Evolutionary conservation across 192 early-diverging fungal species (phyloP).

Genomic region (Chytriomyces sp.): DNA sequence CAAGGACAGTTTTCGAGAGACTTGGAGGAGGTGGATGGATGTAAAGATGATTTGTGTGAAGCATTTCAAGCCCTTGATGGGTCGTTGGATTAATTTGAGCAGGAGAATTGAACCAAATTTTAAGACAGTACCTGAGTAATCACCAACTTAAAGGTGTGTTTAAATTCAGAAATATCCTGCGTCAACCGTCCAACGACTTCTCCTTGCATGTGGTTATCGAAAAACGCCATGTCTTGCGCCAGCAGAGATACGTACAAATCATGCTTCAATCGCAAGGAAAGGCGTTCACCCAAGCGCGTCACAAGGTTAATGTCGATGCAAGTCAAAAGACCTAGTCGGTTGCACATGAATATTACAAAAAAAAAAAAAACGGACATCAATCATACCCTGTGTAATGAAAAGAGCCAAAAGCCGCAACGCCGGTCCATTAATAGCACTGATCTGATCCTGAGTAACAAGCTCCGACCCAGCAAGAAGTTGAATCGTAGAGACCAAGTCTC

Average conservation of each 20-base stretch:
- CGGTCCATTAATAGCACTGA: constrained; percentile 1
- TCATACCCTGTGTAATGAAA: constrained; percentile 24
- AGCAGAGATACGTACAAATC: constrained; percentile 39
- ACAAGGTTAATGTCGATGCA: constrained; percentile 48
- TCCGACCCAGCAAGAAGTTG: constrained; percentile 24
- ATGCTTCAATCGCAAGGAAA: constrained; percentile 30
- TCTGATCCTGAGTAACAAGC: not conserved
- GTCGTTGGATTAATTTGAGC: not conserved
- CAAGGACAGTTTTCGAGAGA: constrained; percentile 44
- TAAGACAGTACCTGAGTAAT: constrained; percentile 40
- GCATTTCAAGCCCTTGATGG: constrained; percentile 42
- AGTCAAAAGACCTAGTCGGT: constrained; percentile 38
- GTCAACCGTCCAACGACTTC: constrained; percentile 41
- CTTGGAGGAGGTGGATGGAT: constrained; percentile 29
- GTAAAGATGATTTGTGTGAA: constrained; percentile 46
- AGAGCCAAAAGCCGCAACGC: constrained; percentile 36
- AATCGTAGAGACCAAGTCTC: constrained; percentile 43
- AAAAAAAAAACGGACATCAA: not conserved
- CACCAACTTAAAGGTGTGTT: constrained; percentile 47
- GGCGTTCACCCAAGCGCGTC: constrained; percentile 41
- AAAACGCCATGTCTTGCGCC: constrained; percentile 49
- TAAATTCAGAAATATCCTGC: constrained; percentile 48
- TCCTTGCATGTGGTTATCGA: constrained; percentile 43
- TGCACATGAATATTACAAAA: not conserved
- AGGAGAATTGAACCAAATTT: constrained; percentile 1